Percentiles rank a stretch among this genome's conserved stretches.
These are phyloP conservation scores for Exophiala phaeomuriformis DNA, from an alignment of 2,329 filamentous ascomycete genomes.

Conservation along the genomic window DNA sequence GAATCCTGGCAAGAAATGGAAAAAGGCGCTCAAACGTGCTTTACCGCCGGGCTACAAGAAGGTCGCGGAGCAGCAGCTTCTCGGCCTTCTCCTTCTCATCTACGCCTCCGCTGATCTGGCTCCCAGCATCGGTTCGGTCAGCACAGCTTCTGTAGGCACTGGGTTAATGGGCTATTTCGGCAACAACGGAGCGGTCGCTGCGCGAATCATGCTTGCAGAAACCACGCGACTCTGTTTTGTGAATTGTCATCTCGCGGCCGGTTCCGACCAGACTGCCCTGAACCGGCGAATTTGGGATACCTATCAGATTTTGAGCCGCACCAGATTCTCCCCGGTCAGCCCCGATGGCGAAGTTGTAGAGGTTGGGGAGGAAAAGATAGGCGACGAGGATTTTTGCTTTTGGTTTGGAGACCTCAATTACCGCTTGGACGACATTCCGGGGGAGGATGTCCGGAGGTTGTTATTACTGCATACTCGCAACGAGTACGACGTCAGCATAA, in stretches of 20 bases:
- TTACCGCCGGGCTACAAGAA: constrained; percentile 71
- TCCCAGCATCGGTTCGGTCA: constrained; percentile 70
- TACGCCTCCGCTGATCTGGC: constrained; percentile 75
- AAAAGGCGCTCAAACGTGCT: constrained; percentile 62
- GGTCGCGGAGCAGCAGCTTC: constrained; percentile 73
- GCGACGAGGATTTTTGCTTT: constrained; percentile 87
- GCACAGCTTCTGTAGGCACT: constrained; percentile 75
- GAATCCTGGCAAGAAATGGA: constrained; percentile 68
- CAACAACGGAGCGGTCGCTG: constrained; percentile 86
- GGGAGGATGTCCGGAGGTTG: constrained; percentile 79
- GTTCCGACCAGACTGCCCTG: constrained; percentile 66
- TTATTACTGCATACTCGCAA: constrained; percentile 75
- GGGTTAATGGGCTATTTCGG: constrained; percentile 89
- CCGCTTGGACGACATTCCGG: constrained; percentile 76
- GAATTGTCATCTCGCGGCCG: constrained; percentile 86
- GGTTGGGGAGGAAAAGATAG: constrained; percentile 60
- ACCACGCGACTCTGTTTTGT: constrained; percentile 83
- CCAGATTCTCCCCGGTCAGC: constrained; percentile 68
- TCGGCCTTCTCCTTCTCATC: constrained; percentile 74
- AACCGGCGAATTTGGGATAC: constrained; percentile 89
- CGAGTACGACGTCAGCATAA: constrained; percentile 58
- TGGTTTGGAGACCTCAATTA: constrained; percentile 98
- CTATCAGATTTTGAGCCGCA: constrained; percentile 65
- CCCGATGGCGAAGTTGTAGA: constrained; percentile 57
- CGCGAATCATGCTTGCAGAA: constrained; percentile 77